Base-by-base conservation (phyloP, 208 protist genomes). In the Acanthamoeba lenticulata region DNA sequence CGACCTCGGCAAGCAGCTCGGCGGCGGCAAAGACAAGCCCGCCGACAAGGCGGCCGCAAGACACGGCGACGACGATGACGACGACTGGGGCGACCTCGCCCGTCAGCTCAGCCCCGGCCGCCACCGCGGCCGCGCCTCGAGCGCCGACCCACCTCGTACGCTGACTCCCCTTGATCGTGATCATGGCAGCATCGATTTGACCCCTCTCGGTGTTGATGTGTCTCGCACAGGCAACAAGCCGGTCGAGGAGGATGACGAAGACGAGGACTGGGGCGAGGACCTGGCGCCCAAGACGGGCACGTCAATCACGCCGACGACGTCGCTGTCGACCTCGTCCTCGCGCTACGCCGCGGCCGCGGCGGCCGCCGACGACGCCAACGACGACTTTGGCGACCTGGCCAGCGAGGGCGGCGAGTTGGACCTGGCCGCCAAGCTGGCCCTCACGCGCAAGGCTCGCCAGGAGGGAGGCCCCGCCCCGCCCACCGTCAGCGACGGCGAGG, bases 351-450 rank as follows among this genome's bases (percentile, higher is more conserved):
- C 65, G 65, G 13, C 34, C 29, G 7, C n/a, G 32, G 65, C 2
- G 29, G 65, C n/a, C 29, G 65, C 9, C 65, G 90, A 79, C n/a
- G 24, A 95, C 88, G 94, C 72, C 69, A 62, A 74, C 57, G 92
- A 93, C 83, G 90, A 94, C 27, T 79, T 89, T 93, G 85, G 81
- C 7, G 94, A 94, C 27, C 92, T 89, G n/a, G 90, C 96, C 15
- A 74, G 96, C 38, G 57, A 95, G 13, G 94, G 95, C 40, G 88
- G 85, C 40, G 94, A 95, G 17, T 29, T 83, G 85, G 94, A 94
- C 42, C 38, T 74, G 42, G 90, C 29, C 15, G 74, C 74, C 17
- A 29, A 40, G 42, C 47, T 67, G 79, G n/a, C 42, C 36, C 52
- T 44, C 19, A 44, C 55, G 19, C 32, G 67, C 27, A 44, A 72